These are phyloP conservation scores for Kregervanrija pseudodelftensis DNA, from an alignment of 805 yeast genomes.

Conservation along the genomic window DNA sequence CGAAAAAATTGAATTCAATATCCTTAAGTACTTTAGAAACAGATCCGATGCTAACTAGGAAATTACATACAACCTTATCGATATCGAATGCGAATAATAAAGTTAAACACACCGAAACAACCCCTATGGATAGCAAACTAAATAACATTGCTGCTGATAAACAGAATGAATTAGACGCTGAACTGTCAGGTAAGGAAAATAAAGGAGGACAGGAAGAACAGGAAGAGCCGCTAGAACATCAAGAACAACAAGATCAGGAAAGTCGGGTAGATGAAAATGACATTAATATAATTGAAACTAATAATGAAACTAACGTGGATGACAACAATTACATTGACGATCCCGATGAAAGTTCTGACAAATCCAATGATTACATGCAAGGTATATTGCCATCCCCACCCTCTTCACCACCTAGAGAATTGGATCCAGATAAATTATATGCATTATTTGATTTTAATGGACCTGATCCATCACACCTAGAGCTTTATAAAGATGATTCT, in stretches of 20 bases:
- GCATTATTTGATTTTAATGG: conserved; percentile 86
- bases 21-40: conserved; percentile 19
- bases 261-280: neutral
- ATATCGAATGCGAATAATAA: neutral
- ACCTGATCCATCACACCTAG: conserved; percentile 89
- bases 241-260: too few species aligned
- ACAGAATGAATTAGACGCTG: too few species aligned
- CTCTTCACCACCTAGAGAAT: conserved; percentile 69
- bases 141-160: too few species aligned
- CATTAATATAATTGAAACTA: neutral
- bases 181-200: neutral
- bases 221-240: too few species aligned
- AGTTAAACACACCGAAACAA: too few species aligned
- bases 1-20: conserved; percentile 8
- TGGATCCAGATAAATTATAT: conserved; percentile 77
- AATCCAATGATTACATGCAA: conserved; percentile 37
- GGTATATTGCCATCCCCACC: conserved; percentile 56
- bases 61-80: conserved; percentile 4
- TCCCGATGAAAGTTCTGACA: conserved; percentile 15
- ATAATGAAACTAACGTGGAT: neutral
- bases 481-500: conserved; percentile 71
- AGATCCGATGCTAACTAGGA: conserved; percentile 11
- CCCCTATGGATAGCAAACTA: too few species aligned
- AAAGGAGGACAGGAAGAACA: neutral
- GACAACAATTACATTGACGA: neutral